A percentile compares a stretch with the other conserved stretches of the same genome.
phyloP scores from a whole-genome alignment of 768 basidiomycete species.

The Mycena pura region DNA sequence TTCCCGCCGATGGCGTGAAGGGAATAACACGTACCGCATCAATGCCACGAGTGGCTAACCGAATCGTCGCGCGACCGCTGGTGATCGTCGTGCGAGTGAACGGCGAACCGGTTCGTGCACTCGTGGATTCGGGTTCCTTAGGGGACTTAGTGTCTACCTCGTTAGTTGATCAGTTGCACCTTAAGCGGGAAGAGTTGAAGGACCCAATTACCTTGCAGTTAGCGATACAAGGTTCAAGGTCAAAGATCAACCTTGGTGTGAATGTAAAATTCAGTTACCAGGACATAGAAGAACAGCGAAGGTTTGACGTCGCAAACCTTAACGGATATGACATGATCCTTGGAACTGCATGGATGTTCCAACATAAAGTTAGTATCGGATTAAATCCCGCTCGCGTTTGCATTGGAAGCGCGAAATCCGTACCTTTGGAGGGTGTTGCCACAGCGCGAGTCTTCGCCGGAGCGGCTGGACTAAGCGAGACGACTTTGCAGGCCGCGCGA shows the following conservation, averaged over 20 bases:
- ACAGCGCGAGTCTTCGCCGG: not conserved
- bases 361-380: conserved; percentile 27
- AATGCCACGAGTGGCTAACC: not conserved
- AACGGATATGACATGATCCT: conserved; percentile 36
- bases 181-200: conserved; percentile 30
- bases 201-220: conserved; percentile 32
- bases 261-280: conserved; percentile 40
- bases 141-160: conserved; percentile 46
- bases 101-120: conserved; percentile 35
- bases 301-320: conserved; percentile 37
- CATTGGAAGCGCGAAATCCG: conserved; percentile 14
- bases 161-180: conserved; percentile 42
- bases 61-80: not conserved
- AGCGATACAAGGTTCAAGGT: conserved; percentile 35
- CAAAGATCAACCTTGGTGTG: conserved; percentile 39
- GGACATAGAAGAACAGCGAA: conserved; percentile 29
- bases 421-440: conserved; percentile 13
- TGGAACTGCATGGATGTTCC: conserved; percentile 34
- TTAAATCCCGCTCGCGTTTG: conserved; percentile 23
- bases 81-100: conserved; percentile 36
- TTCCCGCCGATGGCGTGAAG: too few relatives aligned
- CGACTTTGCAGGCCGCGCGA: not conserved
- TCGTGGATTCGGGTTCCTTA: conserved; percentile 45
- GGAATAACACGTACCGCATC: conserved; percentile 1
- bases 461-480: not conserved